Evolutionary conservation across 1,284 basidiomycete genomes (phyloP), one percentile per base, ranked within the genome.

Genomic region (Fomitopsis schrenkii): DNA sequence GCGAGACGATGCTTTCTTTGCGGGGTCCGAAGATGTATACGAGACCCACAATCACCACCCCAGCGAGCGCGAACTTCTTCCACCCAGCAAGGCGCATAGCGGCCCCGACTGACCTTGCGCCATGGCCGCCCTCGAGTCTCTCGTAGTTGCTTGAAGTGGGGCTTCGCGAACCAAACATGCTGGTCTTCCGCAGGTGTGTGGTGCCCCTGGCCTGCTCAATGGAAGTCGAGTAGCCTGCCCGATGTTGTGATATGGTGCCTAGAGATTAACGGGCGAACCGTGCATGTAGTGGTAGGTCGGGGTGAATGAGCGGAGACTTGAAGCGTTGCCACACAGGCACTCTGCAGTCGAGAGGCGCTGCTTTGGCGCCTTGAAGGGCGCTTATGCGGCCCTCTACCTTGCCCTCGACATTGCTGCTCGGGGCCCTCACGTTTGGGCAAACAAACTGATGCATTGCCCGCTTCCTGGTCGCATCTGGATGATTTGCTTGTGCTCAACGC

Each of bases 11-110:
- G 50, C 69, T 68, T 61, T 76, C 73, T 64, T 75, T 79, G 61
- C 83, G 71, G 15, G 87, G 87, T 5, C 84, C 83, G 71, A 88
- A 82, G 62, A 88, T 71, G 78, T 83, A 91, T 28, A 91, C 81
- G 30, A 88, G 68, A 2, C 76, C 80, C 65, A 90, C 76, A 48
- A 90, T 70, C 0, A 84, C 71, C 2, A 71, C 77, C 55, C 82
- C 85, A 2, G 77, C 85, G 12, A 90, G 72, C 2, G 80, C 83
- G 59, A 88, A 80, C 75, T 84, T 88, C 74, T 85, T 90, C 90
- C 89, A 91, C n/a, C 75, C 74, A 56, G 81, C 76, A 62, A 70
- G 75, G 59, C 70, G 73, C 44, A 68, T 63, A 33, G 68, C 61
- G 28, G 56, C 58, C 28, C 58, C 61, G 9, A 38, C 22, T 79